Evolutionary conservation across 2,329 filamentous ascomycete species (phyloP), one percentile per base, ranked within the genome.

Genomic region (Aspergillus sclerotialis): DNA sequence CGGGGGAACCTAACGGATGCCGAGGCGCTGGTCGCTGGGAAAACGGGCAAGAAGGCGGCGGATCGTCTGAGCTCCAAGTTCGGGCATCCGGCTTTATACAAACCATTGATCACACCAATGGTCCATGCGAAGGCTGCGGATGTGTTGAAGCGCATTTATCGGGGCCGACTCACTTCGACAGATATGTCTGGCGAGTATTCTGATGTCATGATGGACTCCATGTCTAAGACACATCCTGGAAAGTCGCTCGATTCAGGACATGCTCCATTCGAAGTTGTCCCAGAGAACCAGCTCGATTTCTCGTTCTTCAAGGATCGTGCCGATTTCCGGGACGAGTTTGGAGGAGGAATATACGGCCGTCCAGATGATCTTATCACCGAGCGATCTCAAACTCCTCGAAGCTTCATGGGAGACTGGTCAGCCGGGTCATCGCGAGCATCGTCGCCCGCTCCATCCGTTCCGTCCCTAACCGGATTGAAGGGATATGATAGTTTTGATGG

Each of bases 101-200:
- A 84, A 60, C 82, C 84, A 3, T 72, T 96, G 13, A 89, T 90
- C 49, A 94, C 88, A 0, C 90, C 90, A 3, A 95, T 96, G 89
- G 90, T 96, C 3, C 83, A 93, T 50, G 83, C 86, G 35, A 94
- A 84, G 61, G 86, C 87, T 2, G 85, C 92, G 51, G 88, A 92
- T 39, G 73, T 92, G 26, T 73, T 98, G 7, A 81, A 82, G n/a
- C 78, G 84, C 28, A 73, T 98, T 32, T 95, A 95, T 58, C 80
- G 80, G 15, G 90, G 89, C 8, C 81, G 90, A 4, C 65, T 94
- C 2, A 72, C 70, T n/a, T 67, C 73, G 0, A 67, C 71, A 36
- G 55, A 56, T 13, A 42, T 45, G 12, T 44, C 45, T 7, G 50
- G 48, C 16, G 61, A 61, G 17, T 67, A 92, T 64, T 89, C 84